Base-by-base conservation (phyloP, 208 protist species). In the Sergeia podlipaevii region DNA sequence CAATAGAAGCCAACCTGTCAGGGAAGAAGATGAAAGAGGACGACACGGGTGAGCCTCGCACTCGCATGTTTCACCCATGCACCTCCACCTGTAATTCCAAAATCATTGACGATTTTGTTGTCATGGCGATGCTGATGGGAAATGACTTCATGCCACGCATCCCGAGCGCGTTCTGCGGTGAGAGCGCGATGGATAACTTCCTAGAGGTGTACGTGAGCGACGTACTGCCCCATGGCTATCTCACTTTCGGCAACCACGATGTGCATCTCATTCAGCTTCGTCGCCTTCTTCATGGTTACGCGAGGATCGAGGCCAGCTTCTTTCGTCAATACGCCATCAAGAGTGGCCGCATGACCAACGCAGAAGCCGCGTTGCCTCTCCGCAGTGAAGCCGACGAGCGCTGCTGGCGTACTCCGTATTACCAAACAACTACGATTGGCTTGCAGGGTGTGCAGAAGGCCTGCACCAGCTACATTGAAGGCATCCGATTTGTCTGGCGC, bases 71-170 rank as follows among this genome's bases (percentile, higher is more conserved):
- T 47, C 66, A 75, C 50, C 82, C 86, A 1, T 90, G 78, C 61
- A 71, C 65, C n/a, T 59, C 74, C 18, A 47, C 55, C 17, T 69
- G 70, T 57, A 94, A 91, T 49, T 74, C 74, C 32, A 90, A 91
- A 53, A 69, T 94, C 18, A 75, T 94, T 21, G 83, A 94, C 36
- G 87, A 94, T 59, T 74, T 94, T 54, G 86, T 94, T 53, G 74
- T 85, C 30, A 38, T 94, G 33, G 71, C 69, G 7, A 77, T 86
- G 47, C 42, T 91, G 26, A 59, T 94, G 53, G 87, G 87, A 23
- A 94, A 94, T 60, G 87, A 94, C 56, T 94, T 94, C 42, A 46
- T 94, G 47, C 87, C 82, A 2, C 67, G 80, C 7, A 33, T 83
- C 10, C 87, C 87, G n/a, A 75, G 67, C 28, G 74, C 66, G 15